phyloP scores from a whole-genome alignment of 371 early-diverging fungal genomes.

The Choanephora cucurbitarum region DNA sequence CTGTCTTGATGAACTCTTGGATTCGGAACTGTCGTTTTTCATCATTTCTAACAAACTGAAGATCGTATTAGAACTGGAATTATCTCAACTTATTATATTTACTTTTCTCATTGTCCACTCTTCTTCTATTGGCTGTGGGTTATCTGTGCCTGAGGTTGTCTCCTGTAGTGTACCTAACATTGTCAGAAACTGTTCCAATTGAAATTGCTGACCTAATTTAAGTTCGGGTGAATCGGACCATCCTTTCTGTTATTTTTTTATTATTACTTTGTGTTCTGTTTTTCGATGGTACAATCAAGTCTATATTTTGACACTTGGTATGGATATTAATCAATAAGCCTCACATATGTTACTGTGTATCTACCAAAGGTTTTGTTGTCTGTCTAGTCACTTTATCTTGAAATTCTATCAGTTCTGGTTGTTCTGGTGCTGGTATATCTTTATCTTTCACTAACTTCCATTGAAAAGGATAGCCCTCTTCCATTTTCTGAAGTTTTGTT shows the following conservation, averaged over 20 bases:
- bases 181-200: constrained; percentile 27
- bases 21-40: constrained; percentile 35
- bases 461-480: constrained; percentile 23
- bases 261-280: constrained; percentile 25
- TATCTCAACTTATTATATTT: background rate
- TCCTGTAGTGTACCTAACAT: constrained; percentile 21
- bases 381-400: constrained; percentile 15
- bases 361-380: constrained; percentile 26
- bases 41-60: constrained; percentile 28
- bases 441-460: constrained; percentile 34
- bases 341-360: no score
- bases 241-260: constrained; percentile 6
- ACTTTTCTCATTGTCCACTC: background rate
- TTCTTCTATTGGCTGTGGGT: background rate
- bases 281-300: constrained; percentile 35
- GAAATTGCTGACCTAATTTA: constrained; percentile 19
- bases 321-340: no score
- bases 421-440: constrained; percentile 4
- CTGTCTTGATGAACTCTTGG: constrained; percentile 45
- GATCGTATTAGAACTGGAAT: no score
- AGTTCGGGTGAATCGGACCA: background rate
- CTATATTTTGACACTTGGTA: constrained; percentile 45
- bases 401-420: constrained; percentile 5
- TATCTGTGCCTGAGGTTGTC: background rate
- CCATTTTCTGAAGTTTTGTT: constrained; percentile 12